phyloP scores from a whole-genome alignment of 2,329 filamentous ascomycete species.

The Phoma sp. region DNA sequence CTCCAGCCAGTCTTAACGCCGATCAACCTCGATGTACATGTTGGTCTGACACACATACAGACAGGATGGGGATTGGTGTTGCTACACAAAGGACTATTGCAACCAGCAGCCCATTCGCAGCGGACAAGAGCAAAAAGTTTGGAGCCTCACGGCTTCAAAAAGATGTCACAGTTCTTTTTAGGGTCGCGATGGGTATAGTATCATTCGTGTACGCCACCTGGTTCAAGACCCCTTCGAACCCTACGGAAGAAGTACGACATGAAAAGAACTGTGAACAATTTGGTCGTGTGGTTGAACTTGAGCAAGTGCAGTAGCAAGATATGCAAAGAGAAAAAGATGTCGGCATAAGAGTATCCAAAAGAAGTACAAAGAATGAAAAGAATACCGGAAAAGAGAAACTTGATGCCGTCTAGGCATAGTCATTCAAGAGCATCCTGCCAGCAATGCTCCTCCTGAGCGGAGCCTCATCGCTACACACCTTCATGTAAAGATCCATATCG shows the following conservation, averaged over 20 bases:
- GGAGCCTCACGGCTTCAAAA: background rate
- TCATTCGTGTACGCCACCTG: no score
- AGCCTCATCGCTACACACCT: conserved; percentile 25
- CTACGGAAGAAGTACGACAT: no score
- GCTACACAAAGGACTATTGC: background rate
- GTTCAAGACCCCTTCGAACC: no score
- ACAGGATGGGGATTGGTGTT: background rate
- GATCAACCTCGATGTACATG: background rate
- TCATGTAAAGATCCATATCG: conserved; percentile 31
- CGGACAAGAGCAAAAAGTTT: background rate
- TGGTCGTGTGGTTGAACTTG: no score
- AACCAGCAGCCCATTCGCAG: background rate
- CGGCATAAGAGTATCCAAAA: background rate
- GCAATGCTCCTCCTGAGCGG: conserved; percentile 35
- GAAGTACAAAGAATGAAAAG: background rate
- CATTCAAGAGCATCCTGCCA: conserved; percentile 17
- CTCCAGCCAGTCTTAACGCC: background rate
- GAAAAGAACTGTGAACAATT: no score
- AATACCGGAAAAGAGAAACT: background rate
- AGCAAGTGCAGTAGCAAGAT: no score
- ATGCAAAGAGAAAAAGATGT: no score
- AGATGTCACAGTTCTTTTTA: background rate
- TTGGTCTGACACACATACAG: background rate
- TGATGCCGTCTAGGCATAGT: conserved; percentile 1
- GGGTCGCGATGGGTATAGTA: background rate